Evolutionary conservation across 352 stramenopile genomes (phyloP).

Genomic region (Pythium insidiosum): DNA sequence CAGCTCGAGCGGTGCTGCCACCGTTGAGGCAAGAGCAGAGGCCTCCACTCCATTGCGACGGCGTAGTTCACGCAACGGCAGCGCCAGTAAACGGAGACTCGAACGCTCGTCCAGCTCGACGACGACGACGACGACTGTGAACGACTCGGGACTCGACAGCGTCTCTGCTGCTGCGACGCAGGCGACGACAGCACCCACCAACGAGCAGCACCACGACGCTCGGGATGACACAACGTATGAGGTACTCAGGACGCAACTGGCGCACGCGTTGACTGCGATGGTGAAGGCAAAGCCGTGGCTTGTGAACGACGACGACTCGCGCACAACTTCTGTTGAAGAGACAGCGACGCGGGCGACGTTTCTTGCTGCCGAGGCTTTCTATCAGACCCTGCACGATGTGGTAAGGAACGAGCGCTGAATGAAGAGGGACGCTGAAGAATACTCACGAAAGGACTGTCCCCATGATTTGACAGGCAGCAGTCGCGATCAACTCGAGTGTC

Average conservation of each 20-base stretch:
- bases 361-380: conserved; percentile 11
- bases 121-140: too few species aligned
- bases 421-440: neutral
- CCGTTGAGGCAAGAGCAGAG: too few species aligned
- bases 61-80: too few species aligned
- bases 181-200: too few species aligned
- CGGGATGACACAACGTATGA: neutral
- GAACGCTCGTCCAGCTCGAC: too few species aligned
- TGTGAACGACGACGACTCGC: neutral
- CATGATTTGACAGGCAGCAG: too few species aligned
- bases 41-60: too few species aligned
- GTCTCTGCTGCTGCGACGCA: too few species aligned
- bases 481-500: too few species aligned
- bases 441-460: conserved; percentile 5
- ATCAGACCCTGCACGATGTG: conserved; percentile 7
- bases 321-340: neutral
- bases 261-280: neutral
- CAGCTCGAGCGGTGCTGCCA: too few species aligned
- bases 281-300: conserved; percentile 8
- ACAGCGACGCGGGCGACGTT: conserved; percentile 7
- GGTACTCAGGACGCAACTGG: neutral
- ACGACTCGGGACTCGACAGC: too few species aligned
- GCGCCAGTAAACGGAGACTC: too few species aligned
- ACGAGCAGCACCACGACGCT: neutral
- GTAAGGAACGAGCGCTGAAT: neutral